Evolutionary conservation across 2,329 filamentous ascomycete species (phyloP).

Genomic region (Neofusicoccum sp.): DNA sequence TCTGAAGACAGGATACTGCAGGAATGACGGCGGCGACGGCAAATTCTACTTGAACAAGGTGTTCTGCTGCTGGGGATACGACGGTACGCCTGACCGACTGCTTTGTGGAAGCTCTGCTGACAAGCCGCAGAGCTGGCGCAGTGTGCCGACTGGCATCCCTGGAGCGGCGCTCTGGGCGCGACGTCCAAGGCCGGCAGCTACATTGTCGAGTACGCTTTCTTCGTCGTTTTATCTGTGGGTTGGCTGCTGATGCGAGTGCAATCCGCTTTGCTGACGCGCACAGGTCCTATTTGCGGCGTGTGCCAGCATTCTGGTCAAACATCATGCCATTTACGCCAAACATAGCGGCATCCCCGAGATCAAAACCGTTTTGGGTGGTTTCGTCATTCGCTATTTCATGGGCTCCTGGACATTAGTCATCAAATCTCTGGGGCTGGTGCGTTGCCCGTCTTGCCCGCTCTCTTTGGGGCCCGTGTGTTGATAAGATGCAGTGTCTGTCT

Average conservation of each 20-base stretch:
- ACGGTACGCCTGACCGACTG: slow-evolving; percentile 48
- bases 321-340: slow-evolving; percentile 84
- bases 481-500: slow-evolving; percentile 69
- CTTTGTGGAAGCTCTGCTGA: slow-evolving; percentile 10
- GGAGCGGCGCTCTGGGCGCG: slow-evolving; percentile 75
- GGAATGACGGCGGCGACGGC: slow-evolving; percentile 73
- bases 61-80: slow-evolving; percentile 93
- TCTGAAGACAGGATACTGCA: slow-evolving; percentile 87
- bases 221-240: slow-evolving; percentile 78
- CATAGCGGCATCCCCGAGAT: slow-evolving; percentile 98
- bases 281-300: slow-evolving; percentile 76
- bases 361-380: slow-evolving; percentile 92
- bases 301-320: slow-evolving; percentile 77
- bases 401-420: slow-evolving; percentile 86
- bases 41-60: slow-evolving; percentile 87
- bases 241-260: not conserved
- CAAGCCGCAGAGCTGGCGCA: slow-evolving; percentile 63
- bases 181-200: slow-evolving; percentile 70
- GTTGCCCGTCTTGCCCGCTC: not conserved
- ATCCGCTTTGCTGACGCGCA: slow-evolving; percentile 29
- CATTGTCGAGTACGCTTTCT: slow-evolving; percentile 86
- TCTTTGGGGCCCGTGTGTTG: slow-evolving; percentile 29
- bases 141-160: slow-evolving; percentile 85
- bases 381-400: slow-evolving; percentile 86
- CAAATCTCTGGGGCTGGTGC: slow-evolving; percentile 83